A percentile compares a stretch with the other conserved stretches of the same genome.
Conservation (phyloP, 1,284 basidiomycete species). For the Sparassis latifolia region DNA sequence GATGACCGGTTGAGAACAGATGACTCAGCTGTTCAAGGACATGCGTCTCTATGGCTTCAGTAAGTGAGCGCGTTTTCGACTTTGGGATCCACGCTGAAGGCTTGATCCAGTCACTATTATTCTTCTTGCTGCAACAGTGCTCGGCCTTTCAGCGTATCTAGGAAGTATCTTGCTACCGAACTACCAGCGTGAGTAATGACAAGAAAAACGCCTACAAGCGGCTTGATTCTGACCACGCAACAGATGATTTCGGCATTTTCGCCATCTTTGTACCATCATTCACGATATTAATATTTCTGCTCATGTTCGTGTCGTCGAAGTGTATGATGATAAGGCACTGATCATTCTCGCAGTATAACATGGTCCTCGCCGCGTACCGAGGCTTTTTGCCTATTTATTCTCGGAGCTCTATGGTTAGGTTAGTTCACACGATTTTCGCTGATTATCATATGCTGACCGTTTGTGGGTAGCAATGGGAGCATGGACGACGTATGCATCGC, state of each 20-base stretch:
- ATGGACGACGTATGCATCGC: conserved; percentile 58
- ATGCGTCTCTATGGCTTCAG: conserved; percentile 26
- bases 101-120: conserved; percentile 45
- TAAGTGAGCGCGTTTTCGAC: conserved; percentile 7
- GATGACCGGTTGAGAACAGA: conserved; percentile 5
- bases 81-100: neutral
- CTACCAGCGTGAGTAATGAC: conserved; percentile 45
- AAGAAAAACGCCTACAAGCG: too few relatives aligned
- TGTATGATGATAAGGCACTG: neutral
- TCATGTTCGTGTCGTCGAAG: conserved; percentile 8
- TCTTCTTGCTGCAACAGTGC: conserved; percentile 53
- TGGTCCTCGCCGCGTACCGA: conserved; percentile 65
- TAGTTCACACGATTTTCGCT: conserved; percentile 19
- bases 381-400: conserved; percentile 43
- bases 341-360: conserved; percentile 40
- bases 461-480: conserved; percentile 54
- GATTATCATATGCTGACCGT: neutral
- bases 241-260: conserved; percentile 67
- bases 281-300: conserved; percentile 49
- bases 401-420: conserved; percentile 66
- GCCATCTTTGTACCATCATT: conserved; percentile 54
- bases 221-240: too few relatives aligned
- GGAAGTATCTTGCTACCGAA: conserved; percentile 58
- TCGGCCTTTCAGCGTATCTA: conserved; percentile 63
- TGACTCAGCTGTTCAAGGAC: conserved; percentile 28